phyloP scores from a whole-genome alignment of 1,139 yeast species.

The Eremothecium coryli region DNA sequence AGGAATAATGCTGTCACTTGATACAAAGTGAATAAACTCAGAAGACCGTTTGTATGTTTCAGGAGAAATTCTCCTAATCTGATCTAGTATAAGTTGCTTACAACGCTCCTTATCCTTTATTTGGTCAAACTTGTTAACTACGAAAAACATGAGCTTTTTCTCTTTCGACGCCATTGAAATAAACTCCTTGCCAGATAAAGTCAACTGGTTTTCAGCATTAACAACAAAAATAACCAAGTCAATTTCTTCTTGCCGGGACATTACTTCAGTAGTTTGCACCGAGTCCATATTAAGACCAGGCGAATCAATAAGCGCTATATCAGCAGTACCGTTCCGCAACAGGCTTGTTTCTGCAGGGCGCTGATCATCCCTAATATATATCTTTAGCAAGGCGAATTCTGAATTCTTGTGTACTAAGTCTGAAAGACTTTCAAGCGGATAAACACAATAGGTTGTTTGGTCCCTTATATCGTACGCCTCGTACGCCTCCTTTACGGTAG shows the following conservation, averaged over 20 bases:
- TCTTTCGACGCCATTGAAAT: conserved; percentile 87
- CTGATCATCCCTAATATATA: conserved; percentile 65
- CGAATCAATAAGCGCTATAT: conserved; percentile 87
- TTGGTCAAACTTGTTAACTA: conserved; percentile 83
- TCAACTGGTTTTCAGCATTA: conserved; percentile 91
- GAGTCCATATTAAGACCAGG: conserved; percentile 95
- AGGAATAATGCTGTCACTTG: conserved; percentile 43
- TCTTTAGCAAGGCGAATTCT: conserved; percentile 61
- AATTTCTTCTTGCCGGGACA: conserved; percentile 93
- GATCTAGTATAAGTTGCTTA: conserved; percentile 65
- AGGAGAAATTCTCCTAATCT: conserved; percentile 81
- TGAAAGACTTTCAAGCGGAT: conserved; percentile 48
- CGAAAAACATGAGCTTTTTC: conserved; percentile 85
- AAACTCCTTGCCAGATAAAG: conserved; percentile 89
- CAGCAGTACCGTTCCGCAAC: conserved; percentile 82
- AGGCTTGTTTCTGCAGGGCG: conserved; percentile 64
- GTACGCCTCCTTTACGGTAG: conserved; percentile 22
- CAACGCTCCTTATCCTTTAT: conserved; percentile 76
- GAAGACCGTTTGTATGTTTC: conserved; percentile 79
- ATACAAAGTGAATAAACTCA: conserved; percentile 92
- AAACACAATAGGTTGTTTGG: conserved; percentile 54
- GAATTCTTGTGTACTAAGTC: conserved; percentile 69
- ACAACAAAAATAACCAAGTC: conserved; percentile 95
- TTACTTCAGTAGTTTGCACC: conserved; percentile 88
- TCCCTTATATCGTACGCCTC: conserved; percentile 46